phyloP scores from a whole-genome alignment of 2,329 filamentous ascomycete genomes.

The Penicillium digitatum region DNA sequence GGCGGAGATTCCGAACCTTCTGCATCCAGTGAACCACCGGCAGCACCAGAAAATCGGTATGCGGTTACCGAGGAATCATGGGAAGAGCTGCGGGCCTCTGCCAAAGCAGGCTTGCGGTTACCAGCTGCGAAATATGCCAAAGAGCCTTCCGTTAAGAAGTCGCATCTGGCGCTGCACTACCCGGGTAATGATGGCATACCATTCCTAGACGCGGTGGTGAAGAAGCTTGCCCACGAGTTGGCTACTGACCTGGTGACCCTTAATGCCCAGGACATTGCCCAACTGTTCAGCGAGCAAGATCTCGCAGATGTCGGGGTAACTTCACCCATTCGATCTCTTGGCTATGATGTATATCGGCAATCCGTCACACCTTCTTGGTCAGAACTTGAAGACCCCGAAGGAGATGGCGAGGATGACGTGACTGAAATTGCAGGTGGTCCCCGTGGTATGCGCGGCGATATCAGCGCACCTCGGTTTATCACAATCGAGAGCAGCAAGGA shows the following conservation, averaged over 20 bases:
- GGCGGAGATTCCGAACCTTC: conserved; percentile 28
- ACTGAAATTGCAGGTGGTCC: conserved; percentile 18
- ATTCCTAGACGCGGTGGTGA: conserved; percentile 59
- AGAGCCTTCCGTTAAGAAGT: conserved; percentile 50
- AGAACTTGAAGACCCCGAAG: conserved; percentile 46
- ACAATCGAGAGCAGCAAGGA: conserved; percentile 34
- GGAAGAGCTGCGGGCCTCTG: conserved; percentile 49
- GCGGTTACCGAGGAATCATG: conserved; percentile 41
- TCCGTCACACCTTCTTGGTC: conserved; percentile 29
- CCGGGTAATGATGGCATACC: conserved; percentile 53
- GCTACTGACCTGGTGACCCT: conserved; percentile 42
- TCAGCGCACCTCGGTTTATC: conserved; percentile 30
- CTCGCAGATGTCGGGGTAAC: conserved; percentile 33
- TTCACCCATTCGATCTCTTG: conserved; percentile 43
- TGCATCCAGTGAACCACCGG: conserved; percentile 14
- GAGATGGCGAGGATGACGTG: conserved; percentile 45
- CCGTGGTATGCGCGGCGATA: conserved; percentile 19
- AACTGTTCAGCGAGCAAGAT: conserved; percentile 43
- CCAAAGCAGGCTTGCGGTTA: conserved; percentile 50
- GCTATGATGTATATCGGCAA: conserved; percentile 53
- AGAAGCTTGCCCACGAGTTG: conserved; percentile 59
- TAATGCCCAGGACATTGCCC: conserved; percentile 46
- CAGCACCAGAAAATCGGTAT: conserved; percentile 32
- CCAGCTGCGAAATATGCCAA: conserved; percentile 41
- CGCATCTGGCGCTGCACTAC: conserved; percentile 58